These are phyloP conservation scores for Cystobasidium slooffiae DNA, from an alignment of 1,284 basidiomycete species.

Conservation along the genomic window DNA sequence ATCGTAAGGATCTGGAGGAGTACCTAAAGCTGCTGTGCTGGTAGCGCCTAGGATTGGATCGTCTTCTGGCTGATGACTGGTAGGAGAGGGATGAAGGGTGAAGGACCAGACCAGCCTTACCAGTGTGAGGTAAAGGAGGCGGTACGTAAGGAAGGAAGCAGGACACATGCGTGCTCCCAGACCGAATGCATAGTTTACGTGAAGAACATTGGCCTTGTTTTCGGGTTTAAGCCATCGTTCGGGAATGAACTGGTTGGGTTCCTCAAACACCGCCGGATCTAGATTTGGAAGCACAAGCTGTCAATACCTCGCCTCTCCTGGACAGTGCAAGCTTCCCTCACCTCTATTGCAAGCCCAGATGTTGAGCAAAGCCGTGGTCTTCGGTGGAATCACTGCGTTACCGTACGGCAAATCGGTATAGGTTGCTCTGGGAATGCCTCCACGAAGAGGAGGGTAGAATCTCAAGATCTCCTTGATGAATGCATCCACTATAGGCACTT, in stretches of 20 bases:
- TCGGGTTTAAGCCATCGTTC: conserved; percentile 9
- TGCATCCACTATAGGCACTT: conserved; percentile 2
- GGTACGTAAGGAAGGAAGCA: conserved; percentile 8
- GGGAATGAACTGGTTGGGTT: not conserved
- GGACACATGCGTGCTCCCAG: conserved; percentile 1
- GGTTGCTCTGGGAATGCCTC: conserved; percentile 6
- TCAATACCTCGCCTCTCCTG: not conserved
- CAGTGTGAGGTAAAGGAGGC: conserved; percentile 12
- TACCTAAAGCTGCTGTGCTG: not conserved
- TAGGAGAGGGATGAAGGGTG: conserved; percentile 2
- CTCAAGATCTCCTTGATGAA: conserved; percentile 14
- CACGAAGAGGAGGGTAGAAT: conserved; percentile 2
- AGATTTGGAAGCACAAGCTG: not conserved
- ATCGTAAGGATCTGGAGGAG: conserved; percentile 14
- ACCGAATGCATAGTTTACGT: conserved; percentile 14
- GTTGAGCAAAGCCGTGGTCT: not conserved
- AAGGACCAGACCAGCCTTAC: conserved; percentile 3
- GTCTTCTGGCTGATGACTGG: not conserved
- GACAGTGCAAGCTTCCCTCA: not conserved
- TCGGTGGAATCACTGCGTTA: not conserved
- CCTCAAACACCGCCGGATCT: conserved; percentile 8
- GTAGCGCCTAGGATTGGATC: conserved; percentile 9
- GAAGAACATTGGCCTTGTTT: conserved; percentile 3
- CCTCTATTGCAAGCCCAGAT: conserved; percentile 16
- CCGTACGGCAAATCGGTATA: conserved; percentile 6